phyloP scores from a whole-genome alignment of 345 rosid genomes.

The Raphanus sativus region DNA sequence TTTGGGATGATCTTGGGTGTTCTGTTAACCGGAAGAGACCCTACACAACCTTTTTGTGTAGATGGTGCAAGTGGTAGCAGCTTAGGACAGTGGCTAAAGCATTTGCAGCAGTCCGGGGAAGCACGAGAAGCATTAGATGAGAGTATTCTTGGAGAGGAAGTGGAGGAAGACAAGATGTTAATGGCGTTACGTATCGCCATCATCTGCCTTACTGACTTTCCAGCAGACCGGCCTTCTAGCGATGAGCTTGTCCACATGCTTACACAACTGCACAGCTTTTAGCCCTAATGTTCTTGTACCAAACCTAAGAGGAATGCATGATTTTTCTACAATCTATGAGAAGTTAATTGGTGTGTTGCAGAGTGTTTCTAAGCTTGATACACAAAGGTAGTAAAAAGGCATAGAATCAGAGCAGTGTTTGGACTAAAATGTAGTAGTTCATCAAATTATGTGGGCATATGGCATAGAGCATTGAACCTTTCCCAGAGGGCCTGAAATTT shows the following conservation, averaged over 20 bases:
- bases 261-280: slow-evolving; percentile 92
- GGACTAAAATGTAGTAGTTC: not conserved
- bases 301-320: not conserved
- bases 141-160: slow-evolving; percentile 84
- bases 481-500: not conserved
- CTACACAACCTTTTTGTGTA: slow-evolving; percentile 57
- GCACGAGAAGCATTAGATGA: slow-evolving; percentile 79
- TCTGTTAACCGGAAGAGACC: slow-evolving; percentile 81
- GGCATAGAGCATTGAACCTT: not conserved
- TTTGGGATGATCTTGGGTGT: slow-evolving; percentile 90
- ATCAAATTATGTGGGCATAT: not conserved
- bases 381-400: not conserved
- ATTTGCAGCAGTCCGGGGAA: slow-evolving; percentile 83
- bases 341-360: not conserved
- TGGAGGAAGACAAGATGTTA: slow-evolving; percentile 92
- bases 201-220: slow-evolving; percentile 78
- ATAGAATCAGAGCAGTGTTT: not conserved
- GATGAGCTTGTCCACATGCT: slow-evolving; percentile 93
- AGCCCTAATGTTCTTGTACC: slow-evolving; percentile 10
- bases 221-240: slow-evolving; percentile 89
- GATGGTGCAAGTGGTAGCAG: slow-evolving; percentile 58
- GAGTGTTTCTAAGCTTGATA: not conserved
- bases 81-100: slow-evolving; percentile 77
- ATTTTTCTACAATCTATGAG: not conserved
- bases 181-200: slow-evolving; percentile 92